Evolutionary conservation across 495 filamentous ascomycete genomes (phyloP), one percentile per base, ranked within the genome.

Genomic region (Staphylotrichum longicolle): DNA sequence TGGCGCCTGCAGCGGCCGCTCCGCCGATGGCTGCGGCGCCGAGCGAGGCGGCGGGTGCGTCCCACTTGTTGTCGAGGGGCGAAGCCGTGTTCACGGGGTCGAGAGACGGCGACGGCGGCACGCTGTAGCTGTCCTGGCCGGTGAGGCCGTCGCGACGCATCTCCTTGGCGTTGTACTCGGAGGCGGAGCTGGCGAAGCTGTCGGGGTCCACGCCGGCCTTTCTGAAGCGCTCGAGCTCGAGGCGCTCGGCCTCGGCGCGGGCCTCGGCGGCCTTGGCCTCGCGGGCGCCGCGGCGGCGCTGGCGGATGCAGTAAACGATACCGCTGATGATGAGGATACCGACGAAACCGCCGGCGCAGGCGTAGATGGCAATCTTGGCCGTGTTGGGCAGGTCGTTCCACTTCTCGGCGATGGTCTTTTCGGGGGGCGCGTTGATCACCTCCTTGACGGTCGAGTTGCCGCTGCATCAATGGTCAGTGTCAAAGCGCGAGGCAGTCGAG

Each of bases 381-480:
- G 71, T 73, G 2, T 70, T 62, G 3, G 85, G 77, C 7, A 90
- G 79, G 0, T 78, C 79, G 15, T 77, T 73, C 79, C 82, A 88
- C 64, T 84, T 85, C 34, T 88, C 75, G 10, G 80, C 62, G 11
- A 84, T 51, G 0, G 80, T 75, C 57, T 82, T 77, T 20, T 73
- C 67, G 10, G 79, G 78, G 7, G 67, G 56, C n/a, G 67, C 72
- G 15, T 72, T 69, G 65, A 82, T 72, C 30, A 61, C 70, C 32
- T 81, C 68, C 44, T 76, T 69, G 34, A 74, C 74, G n/a, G 82
- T 86, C 1, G 87, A 91, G 65, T 87, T 86, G 53, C 87, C 86
- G 45, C 85, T 88, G 56, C 56, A 48, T 46, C 57, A 8, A 20
- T 32, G 27, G 60, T 68, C 60, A 65, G 63, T 52, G 45, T 27